Conservation (phyloP, 192 early-diverging fungal species). For the Coemansia sp. region DNA sequence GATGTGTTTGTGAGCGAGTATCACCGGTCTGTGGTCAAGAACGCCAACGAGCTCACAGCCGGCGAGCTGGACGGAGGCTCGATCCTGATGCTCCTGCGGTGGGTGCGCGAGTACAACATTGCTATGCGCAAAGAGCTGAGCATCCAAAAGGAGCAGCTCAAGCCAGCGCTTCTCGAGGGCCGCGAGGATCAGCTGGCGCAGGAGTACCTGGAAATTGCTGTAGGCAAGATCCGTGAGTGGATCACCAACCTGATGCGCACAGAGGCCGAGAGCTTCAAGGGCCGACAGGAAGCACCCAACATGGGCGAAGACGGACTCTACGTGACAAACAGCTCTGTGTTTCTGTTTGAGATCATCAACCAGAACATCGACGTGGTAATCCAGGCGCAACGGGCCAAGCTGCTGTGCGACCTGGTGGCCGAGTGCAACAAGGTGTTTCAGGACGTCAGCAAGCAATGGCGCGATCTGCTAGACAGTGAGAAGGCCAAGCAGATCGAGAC, state of each 20-base stretch:
- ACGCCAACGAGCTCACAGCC: slow-evolving; percentile 68
- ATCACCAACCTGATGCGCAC: slow-evolving; percentile 80
- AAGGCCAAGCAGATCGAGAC: slow-evolving; percentile 73
- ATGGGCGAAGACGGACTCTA: slow-evolving; percentile 76
- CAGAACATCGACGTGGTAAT: slow-evolving; percentile 92
- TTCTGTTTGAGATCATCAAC: slow-evolving; percentile 95
- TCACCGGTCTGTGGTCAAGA: slow-evolving; percentile 85
- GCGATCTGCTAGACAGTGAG: slow-evolving; percentile 69
- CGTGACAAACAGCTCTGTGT: slow-evolving; percentile 73
- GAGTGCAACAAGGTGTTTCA: slow-evolving; percentile 79
- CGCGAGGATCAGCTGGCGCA: slow-evolving; percentile 84
- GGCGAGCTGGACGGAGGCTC: slow-evolving; percentile 78
- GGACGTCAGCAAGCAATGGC: slow-evolving; percentile 82
- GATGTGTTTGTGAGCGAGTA: slow-evolving; percentile 94
- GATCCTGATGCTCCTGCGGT: slow-evolving; percentile 81
- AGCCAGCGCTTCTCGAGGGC: slow-evolving; percentile 89
- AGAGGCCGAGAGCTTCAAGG: slow-evolving; percentile 73
- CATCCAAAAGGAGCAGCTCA: slow-evolving; percentile 78
- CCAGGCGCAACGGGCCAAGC: slow-evolving; percentile 79
- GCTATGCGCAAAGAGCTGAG: slow-evolving; percentile 85
- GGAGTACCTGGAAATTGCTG: slow-evolving; percentile 89
- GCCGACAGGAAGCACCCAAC: slow-evolving; percentile 62
- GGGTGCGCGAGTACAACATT: slow-evolving; percentile 89
- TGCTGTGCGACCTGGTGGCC: slow-evolving; percentile 81
- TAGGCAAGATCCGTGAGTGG: slow-evolving; percentile 87